Evolutionary conservation across 2,329 filamentous ascomycete genomes (phyloP).

Genomic region (Catunica adiposa): DNA sequence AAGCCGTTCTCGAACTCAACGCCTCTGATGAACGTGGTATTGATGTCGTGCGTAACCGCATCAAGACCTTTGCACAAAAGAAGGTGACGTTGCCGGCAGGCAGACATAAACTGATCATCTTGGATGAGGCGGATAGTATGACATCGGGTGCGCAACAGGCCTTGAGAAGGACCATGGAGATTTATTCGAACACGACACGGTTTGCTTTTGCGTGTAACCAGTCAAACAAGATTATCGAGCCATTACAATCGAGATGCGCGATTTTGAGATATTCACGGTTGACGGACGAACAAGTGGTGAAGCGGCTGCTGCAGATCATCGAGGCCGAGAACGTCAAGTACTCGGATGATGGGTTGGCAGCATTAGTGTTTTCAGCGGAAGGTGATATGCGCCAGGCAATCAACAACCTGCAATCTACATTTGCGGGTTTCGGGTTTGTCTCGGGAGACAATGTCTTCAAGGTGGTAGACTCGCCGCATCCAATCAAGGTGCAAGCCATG

Average conservation of each 20-base stretch:
- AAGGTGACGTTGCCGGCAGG: constrained; percentile 88
- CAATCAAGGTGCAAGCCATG: constrained; percentile 97
- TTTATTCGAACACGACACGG: constrained; percentile 87
- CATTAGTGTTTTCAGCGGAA: constrained; percentile 92
- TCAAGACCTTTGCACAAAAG: constrained; percentile 97
- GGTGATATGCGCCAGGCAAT: constrained; percentile 98
- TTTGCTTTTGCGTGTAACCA: constrained; percentile 98
- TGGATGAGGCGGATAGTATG: constrained; percentile 98
- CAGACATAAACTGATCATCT: constrained; percentile 88
- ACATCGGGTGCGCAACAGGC: constrained; percentile 93
- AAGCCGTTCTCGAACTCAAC: constrained; percentile 91
- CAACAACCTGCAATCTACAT: constrained; percentile 91
- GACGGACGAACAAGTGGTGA: constrained; percentile 83
- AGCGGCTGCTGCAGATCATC: constrained; percentile 79
- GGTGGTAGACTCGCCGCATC: constrained; percentile 91
- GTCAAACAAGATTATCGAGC: constrained; percentile 98
- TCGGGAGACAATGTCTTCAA: constrained; percentile 95
- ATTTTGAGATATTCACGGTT: constrained; percentile 87
- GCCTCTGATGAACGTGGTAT: constrained; percentile 94
- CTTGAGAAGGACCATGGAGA: constrained; percentile 91
- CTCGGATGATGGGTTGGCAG: constrained; percentile 83
- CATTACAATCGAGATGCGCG: constrained; percentile 89
- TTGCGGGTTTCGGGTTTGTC: constrained; percentile 90
- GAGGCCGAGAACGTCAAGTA: constrained; percentile 81
- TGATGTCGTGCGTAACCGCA: constrained; percentile 89